Evolutionary conservation across 352 stramenopile species (phyloP), one percentile per base, ranked within the genome.

Genomic region (Phytophthora podocarpi): DNA sequence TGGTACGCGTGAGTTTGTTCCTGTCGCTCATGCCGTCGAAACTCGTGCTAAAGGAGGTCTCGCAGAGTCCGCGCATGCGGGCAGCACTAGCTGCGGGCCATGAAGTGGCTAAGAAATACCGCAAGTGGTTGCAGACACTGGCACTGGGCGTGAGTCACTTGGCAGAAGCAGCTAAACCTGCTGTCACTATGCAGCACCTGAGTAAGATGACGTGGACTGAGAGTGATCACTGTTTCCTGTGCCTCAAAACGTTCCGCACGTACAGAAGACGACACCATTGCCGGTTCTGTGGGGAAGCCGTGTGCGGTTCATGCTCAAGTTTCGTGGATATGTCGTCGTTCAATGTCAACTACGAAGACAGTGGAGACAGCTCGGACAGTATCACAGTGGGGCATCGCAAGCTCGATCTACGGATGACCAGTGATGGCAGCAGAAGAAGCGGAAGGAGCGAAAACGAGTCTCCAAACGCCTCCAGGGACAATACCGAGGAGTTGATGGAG

Each of bases 181-280:
- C 43, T 13, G 50, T 64, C 4, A 56, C 54, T 2, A 53, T 76
- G 27, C 46, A 66, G 9, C 53, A 73, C 24, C 28, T 68, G 18
- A 68, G 59, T 30, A 70, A 74, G 20, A 69, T 70, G 48, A 52
- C 59, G 40, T 91, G 82, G 82, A 74, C 70, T 16, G 58, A 80
- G 18, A 80, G 74, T 51, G 70, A 83, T 56, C 62, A 76, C 59
- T 91, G 82, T 55, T 74, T 60, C 35, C 35, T 87, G 27, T 91
- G 82, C 35, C 56, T 85, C 45, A 87, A 87, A 66, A 70, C 61
- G 23, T 90, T 90, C 51, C 75, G 78, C 37, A 76, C 80, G 10
- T 87, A 67, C 54, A 75, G 80, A 1, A 68, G 68, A 42, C 80
- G 77, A 40, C 76, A 91, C 54, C 80, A 90, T 66, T 91, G 82